Evolutionary conservation across 2,329 filamentous ascomycete species (phyloP).

Genomic region (Chalara sp.): DNA sequence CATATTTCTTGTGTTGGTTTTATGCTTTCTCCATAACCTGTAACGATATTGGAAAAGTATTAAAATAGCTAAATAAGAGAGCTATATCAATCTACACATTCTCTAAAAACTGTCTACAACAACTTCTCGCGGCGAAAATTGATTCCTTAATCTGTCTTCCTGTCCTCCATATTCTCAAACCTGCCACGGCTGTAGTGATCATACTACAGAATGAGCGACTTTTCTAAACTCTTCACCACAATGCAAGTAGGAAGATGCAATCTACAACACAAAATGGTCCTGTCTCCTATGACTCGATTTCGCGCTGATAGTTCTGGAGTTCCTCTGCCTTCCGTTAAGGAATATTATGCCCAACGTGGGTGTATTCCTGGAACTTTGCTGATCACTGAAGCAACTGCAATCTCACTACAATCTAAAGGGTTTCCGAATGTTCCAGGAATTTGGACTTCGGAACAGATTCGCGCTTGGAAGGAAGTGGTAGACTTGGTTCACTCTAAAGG

Average conservation of each 20-base stretch:
- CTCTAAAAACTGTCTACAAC: too few species aligned
- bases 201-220: too few species aligned
- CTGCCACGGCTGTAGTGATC: too few species aligned
- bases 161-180: too few species aligned
- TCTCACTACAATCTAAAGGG: slow-evolving; percentile 37
- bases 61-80: too few species aligned
- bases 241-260: slow-evolving; percentile 33
- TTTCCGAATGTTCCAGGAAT: slow-evolving; percentile 48
- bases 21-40: too few species aligned
- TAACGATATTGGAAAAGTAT: too few species aligned
- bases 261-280: slow-evolving; percentile 39
- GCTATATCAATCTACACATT: too few species aligned
- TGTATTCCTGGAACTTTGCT: slow-evolving; percentile 44
- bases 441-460: slow-evolving; percentile 44
- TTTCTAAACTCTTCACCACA: slow-evolving; percentile 34
- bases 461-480: slow-evolving; percentile 50
- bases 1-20: too few species aligned
- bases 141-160: too few species aligned
- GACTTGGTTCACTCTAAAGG: slow-evolving; percentile 53
- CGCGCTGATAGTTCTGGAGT: slow-evolving; percentile 41
- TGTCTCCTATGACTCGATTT: slow-evolving; percentile 52
- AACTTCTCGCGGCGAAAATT: too few species aligned
- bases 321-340: slow-evolving; percentile 34
- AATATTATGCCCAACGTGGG: slow-evolving; percentile 49
- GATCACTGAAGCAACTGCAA: slow-evolving; percentile 48